Evolutionary conservation across 371 early-diverging fungal genomes (phyloP).

Genomic region (Dichotomocladium elegans): DNA sequence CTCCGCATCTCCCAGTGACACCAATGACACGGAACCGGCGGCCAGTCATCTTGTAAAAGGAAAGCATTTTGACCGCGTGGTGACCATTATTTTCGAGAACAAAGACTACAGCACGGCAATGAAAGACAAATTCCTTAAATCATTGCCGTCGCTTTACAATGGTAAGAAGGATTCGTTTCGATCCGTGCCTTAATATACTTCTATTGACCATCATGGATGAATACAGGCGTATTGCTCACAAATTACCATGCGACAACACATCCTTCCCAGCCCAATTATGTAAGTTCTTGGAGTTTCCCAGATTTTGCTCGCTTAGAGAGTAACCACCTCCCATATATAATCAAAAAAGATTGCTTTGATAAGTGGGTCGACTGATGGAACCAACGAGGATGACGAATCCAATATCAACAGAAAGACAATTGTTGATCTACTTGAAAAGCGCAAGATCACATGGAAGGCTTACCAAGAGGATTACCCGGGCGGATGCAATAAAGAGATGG

Average conservation of each 20-base stretch:
- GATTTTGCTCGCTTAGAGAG: neutral
- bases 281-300: conserved; percentile 6
- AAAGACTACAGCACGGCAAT: conserved; percentile 33
- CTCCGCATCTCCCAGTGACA: no score
- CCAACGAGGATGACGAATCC: conserved; percentile 34
- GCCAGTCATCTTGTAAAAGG: conserved; percentile 26
- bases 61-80: conserved; percentile 39
- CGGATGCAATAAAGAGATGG: conserved; percentile 25
- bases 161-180: conserved; percentile 5
- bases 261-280: conserved; percentile 46
- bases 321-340: neutral
- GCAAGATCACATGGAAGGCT: conserved; percentile 59
- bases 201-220: no score
- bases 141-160: conserved; percentile 16
- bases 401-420: conserved; percentile 37
- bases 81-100: conserved; percentile 52
- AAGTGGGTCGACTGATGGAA: conserved; percentile 45
- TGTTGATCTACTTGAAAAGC: conserved; percentile 63
- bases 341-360: conserved; percentile 29
- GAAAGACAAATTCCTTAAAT: conserved; percentile 29
- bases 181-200: neutral
- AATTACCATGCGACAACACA: conserved; percentile 34
- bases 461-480: conserved; percentile 65
- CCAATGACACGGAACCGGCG: no score
- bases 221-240: conserved; percentile 24